Percentiles rank a stretch among this genome's conserved stretches.
Conservation (phyloP, 306 rosid species). For the Hippophae gyantsensis region DNA sequence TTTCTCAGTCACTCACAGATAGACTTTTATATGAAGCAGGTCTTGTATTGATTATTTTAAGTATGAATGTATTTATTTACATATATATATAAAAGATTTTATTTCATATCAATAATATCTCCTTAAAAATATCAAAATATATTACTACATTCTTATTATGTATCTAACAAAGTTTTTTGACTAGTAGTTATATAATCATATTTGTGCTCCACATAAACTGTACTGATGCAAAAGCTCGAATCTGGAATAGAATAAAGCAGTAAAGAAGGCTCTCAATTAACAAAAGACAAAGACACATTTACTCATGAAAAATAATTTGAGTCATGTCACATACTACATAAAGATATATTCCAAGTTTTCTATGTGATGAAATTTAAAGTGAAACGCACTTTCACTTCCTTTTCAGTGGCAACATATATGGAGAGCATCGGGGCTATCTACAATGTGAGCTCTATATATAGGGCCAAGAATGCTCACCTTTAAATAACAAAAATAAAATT, state of each 20-base stretch:
- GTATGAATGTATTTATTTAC: too few relatives aligned
- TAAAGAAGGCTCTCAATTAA: constrained; percentile 39
- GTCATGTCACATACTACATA: constrained; percentile 19
- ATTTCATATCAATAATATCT: too few relatives aligned
- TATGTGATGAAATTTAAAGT: constrained; percentile 14
- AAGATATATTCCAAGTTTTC: constrained; percentile 19
- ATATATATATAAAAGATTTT: too few relatives aligned
- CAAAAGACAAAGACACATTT: constrained; percentile 15
- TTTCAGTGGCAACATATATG: constrained; percentile 4
- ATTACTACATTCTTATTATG: too few relatives aligned
- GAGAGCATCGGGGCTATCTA: background rate
- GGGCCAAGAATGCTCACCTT: background rate
- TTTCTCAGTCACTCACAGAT: constrained; percentile 10
- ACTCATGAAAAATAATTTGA: constrained; percentile 10
- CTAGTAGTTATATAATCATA: background rate
- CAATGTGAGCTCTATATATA: background rate
- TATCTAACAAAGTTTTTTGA: too few relatives aligned
- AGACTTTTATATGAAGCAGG: background rate
- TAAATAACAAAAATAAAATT: background rate
- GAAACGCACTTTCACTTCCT: constrained; percentile 30
- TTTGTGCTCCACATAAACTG: constrained; percentile 15
- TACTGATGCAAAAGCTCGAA: constrained; percentile 43
- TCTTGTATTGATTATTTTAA: too few relatives aligned
- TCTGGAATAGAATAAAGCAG: constrained; percentile 58
- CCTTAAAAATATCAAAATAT: too few relatives aligned